Base-by-base conservation (phyloP, 2,329 filamentous ascomycete species). In the Hypoxylon sp. region DNA sequence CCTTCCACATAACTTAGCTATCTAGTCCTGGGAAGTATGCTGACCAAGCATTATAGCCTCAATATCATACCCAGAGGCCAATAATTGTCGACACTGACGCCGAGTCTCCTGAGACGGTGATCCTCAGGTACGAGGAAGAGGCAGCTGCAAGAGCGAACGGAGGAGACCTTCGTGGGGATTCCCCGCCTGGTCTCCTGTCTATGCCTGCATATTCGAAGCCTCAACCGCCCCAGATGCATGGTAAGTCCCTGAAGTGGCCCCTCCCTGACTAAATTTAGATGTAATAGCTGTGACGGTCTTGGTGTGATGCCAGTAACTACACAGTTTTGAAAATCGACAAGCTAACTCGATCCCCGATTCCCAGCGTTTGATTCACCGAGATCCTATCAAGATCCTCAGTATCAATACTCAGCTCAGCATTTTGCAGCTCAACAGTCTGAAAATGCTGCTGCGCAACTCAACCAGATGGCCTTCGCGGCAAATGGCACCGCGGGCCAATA, bases 141-240 rank as follows among this genome's bases (percentile, higher is more conserved):
- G 78, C 81, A 75, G 83, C 84, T 46, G 82, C 81, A 70, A 82
- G 82, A 80, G 83, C 80, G 71, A 84, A 82, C 82, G 84, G 84
- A 75, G 84, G 84, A 79, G 83, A 82, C 80, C 82, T 82, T 79
- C 80, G 80, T 75, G 82, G 84, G 85, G 88, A 84, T 81, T 88
- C 83, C 82, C 84, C 85, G 78, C 84, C 79, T 79, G 80, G 82
- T 79, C 80, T 89, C 76, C 83, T 92, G 82, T 89, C 91, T 81
- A 94, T 94, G 91, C 91, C 92, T 80, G 90, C 90, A 82, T 94
- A 93, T 85, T 85, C 86, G 77, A 97, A 97, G 82, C 82, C 89
- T 65, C 89, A 91, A 80, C 85, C 90, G 81, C 86, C 91, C 80
- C 91, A 91, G 80, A 87, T 94, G 83, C 91, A 95, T 82, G 92